These are phyloP conservation scores for Fragosphaeria purpurea DNA, from an alignment of 2,329 filamentous ascomycete species.

Conservation along the genomic window DNA sequence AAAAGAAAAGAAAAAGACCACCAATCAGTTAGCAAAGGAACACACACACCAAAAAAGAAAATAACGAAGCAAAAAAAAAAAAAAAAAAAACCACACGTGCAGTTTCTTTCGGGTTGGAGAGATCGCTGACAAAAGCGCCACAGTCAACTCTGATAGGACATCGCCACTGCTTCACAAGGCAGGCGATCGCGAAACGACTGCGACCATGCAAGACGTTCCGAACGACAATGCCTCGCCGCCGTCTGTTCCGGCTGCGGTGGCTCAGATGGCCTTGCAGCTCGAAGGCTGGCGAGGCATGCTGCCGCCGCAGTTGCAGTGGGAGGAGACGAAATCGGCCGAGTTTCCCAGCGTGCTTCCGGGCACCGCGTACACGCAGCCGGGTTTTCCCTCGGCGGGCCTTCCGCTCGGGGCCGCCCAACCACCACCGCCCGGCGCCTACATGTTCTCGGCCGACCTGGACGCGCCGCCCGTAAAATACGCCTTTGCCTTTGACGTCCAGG, in stretches of 20 bases:
- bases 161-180: background rate
- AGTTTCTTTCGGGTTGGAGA: too few relatives aligned
- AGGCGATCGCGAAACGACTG: background rate
- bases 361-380: constrained; percentile 7
- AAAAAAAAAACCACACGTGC: too few relatives aligned
- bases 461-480: constrained; percentile 33
- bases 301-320: constrained; percentile 45
- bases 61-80: too few relatives aligned
- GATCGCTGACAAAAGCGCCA: too few relatives aligned
- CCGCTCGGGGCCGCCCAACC: background rate
- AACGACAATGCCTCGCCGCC: background rate
- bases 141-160: too few relatives aligned
- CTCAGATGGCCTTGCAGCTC: constrained; percentile 42
- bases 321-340: constrained; percentile 37
- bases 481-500: constrained; percentile 45
- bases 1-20: background rate
- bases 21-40: too few relatives aligned
- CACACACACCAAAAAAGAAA: too few relatives aligned
- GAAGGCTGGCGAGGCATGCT: constrained; percentile 49
- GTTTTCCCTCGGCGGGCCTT: background rate
- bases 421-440: constrained; percentile 12
- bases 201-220: background rate
- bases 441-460: constrained; percentile 39
- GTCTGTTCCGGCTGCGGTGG: constrained; percentile 28
- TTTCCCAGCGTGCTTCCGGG: constrained; percentile 25